phyloP scores from a whole-genome alignment of 306 rosid genomes.

The Prunus persica region DNA sequence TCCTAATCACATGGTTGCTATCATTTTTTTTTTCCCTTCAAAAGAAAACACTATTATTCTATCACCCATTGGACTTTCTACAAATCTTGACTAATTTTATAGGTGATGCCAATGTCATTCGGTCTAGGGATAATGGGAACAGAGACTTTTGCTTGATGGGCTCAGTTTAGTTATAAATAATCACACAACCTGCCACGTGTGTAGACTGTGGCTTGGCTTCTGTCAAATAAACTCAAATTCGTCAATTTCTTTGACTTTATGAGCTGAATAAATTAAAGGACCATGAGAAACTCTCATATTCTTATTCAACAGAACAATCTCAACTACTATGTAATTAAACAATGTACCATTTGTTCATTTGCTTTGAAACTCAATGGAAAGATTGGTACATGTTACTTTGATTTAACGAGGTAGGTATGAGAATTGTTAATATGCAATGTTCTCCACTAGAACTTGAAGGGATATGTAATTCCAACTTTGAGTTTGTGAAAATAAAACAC shows the following conservation, averaged over 20 bases:
- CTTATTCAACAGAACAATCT: not conserved
- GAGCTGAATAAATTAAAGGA: not conserved
- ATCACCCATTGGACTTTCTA: constrained; percentile 1
- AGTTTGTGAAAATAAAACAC: no score
- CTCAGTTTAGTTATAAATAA: not conserved
- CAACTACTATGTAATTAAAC: not conserved
- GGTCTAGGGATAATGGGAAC: constrained; percentile 3
- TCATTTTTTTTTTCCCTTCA: not conserved
- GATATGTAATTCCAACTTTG: no score
- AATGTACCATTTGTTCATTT: no score
- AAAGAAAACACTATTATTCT: not conserved
- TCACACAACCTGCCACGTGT: not conserved
- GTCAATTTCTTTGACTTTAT: not conserved
- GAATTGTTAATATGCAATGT: no score
- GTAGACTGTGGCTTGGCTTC: not conserved
- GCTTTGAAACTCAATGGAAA: not conserved
- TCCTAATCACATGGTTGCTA: not conserved
- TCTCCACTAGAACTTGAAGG: no score
- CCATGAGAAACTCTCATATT: not conserved
- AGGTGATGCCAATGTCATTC: not conserved
- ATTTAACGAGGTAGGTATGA: not conserved
- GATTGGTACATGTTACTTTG: not conserved
- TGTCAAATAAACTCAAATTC: not conserved
- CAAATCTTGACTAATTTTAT: not conserved
- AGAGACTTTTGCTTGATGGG: not conserved